Conservation (phyloP, 2,329 filamentous ascomycete genomes). For the Aureobasidium uvarum region DNA sequence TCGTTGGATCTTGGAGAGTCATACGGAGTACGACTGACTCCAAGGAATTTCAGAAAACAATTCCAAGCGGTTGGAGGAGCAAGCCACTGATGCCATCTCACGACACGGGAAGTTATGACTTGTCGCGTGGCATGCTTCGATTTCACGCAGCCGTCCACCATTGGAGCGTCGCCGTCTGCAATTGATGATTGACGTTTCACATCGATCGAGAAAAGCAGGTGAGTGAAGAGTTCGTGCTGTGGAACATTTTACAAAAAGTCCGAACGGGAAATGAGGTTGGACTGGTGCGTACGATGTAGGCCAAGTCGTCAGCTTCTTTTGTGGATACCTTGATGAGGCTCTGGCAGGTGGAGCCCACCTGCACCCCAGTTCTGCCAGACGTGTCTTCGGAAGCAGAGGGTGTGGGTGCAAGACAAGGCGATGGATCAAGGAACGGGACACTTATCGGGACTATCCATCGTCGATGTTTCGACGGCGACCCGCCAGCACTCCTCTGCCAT, state of each 20-base stretch:
- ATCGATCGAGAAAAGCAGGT: constrained; percentile 15
- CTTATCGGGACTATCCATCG: constrained; percentile 12
- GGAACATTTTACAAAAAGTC: constrained; percentile 21
- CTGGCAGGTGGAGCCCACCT: constrained; percentile 7
- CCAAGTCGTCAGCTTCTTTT: constrained; percentile 7
- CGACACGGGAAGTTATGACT: constrained; percentile 20
- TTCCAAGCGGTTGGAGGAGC: not conserved
- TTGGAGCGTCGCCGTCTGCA: constrained; percentile 6
- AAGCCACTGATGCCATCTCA: constrained; percentile 24
- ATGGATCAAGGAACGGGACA: constrained; percentile 14
- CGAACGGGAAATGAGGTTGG: constrained; percentile 25
- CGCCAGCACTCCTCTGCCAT: constrained; percentile 3
- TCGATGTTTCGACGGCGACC: constrained; percentile 16
- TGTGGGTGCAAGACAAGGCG: constrained; percentile 17
- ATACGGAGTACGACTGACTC: constrained; percentile 1
- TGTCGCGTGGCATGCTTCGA: constrained; percentile 25
- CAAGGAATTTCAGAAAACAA: not conserved
- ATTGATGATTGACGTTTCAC: constrained; percentile 21
- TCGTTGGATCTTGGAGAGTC: constrained; percentile 7
- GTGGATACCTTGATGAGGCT: constrained; percentile 18
- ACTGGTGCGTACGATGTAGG: not conserved
- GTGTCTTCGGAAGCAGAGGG: constrained; percentile 1
- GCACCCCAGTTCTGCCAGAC: constrained; percentile 20
- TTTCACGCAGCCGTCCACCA: constrained; percentile 19
- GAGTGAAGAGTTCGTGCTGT: constrained; percentile 3